Percentiles rank a stretch among this genome's conserved stretches.
Evolutionary conservation across 768 basidiomycete genomes (phyloP).

Genomic region (Tulasnella sp.): DNA sequence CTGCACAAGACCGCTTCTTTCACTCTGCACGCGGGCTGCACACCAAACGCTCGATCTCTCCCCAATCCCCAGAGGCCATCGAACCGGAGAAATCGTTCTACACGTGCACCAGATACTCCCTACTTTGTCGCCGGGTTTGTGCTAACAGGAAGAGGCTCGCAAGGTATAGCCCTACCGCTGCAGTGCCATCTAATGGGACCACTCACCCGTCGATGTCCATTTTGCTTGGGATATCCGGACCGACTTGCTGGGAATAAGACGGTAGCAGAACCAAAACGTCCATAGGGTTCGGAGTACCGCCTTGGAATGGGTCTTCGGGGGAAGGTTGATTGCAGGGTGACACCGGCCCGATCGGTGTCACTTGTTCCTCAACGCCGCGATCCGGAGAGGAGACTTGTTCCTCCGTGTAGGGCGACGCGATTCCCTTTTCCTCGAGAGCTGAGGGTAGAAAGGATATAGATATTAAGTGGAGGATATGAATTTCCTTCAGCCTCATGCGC

Average conservation of each 20-base stretch:
- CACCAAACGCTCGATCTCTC: neutral
- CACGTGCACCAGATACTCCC: neutral
- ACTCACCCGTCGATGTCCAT: neutral
- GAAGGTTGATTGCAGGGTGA: neutral
- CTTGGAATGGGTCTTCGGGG: neutral
- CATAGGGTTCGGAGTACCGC: neutral
- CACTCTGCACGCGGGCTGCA: neutral
- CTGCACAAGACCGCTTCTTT: neutral
- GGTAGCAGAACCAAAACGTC: neutral
- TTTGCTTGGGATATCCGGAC: neutral
- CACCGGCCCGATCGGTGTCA: neutral
- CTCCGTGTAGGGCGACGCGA: neutral
- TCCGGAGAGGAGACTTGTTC: neutral
- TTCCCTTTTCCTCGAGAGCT: neutral
- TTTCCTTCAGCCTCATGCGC: neutral
- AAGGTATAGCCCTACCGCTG: neutral
- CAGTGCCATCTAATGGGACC: neutral
- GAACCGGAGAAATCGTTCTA: neutral
- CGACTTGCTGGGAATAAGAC: neutral
- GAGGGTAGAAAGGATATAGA: neutral
- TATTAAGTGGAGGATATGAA: neutral
- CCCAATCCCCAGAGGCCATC: neutral
- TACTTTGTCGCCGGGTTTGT: neutral
- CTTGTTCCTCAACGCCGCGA: neutral
- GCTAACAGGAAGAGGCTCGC: neutral